These are phyloP conservation scores for Neoboletus subvelutipes DNA, from an alignment of 768 basidiomycete genomes.

Conservation along the genomic window DNA sequence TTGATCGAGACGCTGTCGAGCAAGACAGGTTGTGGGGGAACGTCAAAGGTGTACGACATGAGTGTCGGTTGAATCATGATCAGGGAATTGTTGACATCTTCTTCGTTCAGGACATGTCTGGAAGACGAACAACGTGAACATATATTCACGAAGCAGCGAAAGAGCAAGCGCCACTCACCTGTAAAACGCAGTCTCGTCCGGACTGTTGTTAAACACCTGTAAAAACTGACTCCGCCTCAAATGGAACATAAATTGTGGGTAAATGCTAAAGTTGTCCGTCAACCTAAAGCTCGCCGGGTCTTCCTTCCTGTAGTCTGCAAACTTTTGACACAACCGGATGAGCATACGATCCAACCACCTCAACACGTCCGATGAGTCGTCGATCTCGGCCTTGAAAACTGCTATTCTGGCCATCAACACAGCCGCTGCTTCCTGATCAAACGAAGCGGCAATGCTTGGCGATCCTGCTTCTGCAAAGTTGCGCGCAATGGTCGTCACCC, in stretches of 20 bases:
- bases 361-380: constrained; percentile 94
- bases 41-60: constrained; percentile 97
- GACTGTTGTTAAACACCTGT: constrained; percentile 99
- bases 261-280: constrained; percentile 95
- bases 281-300: constrained; percentile 93
- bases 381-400: constrained; percentile 98
- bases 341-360: constrained; percentile 99
- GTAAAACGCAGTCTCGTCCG: constrained; percentile 99
- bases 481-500: constrained; percentile 97
- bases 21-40: constrained; percentile 87
- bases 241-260: constrained; percentile 99
- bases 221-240: constrained; percentile 95
- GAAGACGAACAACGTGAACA: constrained; percentile 1
- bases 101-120: constrained; percentile 93
- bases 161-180: constrained; percentile 48
- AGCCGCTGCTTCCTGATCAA: constrained; percentile 97
- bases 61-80: constrained; percentile 99
- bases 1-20: constrained; percentile 98
- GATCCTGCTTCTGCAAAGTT: constrained; percentile 98
- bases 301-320: constrained; percentile 98
- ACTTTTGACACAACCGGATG: constrained; percentile 97
- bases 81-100: constrained; percentile 98
- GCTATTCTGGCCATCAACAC: constrained; percentile 99
- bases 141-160: not conserved
- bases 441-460: constrained; percentile 86